A percentile compares a stretch with the other conserved stretches of the same genome.
Evolutionary conservation across 176 grass and related monocot species (phyloP).

Genomic region (Paspalum vaginatum): DNA sequence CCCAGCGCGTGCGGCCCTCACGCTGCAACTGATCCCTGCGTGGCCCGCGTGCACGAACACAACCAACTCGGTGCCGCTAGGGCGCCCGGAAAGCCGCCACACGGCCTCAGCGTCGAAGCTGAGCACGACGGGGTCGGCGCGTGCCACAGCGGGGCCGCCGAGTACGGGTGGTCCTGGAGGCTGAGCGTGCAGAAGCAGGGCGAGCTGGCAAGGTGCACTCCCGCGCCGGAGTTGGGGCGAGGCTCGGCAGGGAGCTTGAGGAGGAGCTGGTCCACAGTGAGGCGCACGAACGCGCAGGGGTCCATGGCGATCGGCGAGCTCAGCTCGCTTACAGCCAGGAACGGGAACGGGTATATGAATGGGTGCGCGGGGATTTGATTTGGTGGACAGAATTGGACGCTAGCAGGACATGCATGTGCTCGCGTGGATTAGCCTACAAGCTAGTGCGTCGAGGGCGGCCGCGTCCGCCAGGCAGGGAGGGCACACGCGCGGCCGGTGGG

Average conservation of each 20-base stretch:
- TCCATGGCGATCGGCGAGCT: conserved; percentile 52
- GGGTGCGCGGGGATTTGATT: too few relatives aligned
- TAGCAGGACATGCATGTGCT: conserved; percentile 35
- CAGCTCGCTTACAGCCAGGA: not conserved
- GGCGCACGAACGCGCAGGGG: conserved; percentile 88
- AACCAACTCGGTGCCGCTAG: conserved; percentile 59
- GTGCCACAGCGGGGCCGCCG: conserved; percentile 21
- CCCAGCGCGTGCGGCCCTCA: conserved; percentile 57
- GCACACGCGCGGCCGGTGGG: too few relatives aligned
- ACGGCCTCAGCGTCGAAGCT: conserved; percentile 71
- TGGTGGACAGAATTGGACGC: conserved; percentile 21
- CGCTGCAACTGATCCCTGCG: conserved; percentile 56
- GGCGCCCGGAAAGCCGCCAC: conserved; percentile 50
- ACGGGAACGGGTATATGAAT: not conserved
- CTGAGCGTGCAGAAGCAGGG: conserved; percentile 90
- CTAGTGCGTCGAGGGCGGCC: too few relatives aligned
- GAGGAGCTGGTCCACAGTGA: conserved; percentile 79
- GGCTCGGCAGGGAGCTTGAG: conserved; percentile 74
- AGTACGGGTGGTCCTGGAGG: conserved; percentile 58
- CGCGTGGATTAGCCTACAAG: not conserved
- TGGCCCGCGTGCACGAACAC: conserved; percentile 72
- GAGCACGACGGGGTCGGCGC: conserved; percentile 58
- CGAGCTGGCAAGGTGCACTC: conserved; percentile 67
- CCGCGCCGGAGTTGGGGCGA: conserved; percentile 49
- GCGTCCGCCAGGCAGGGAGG: too few relatives aligned